Percentiles rank a stretch among this genome's conserved stretches.
Evolutionary conservation across 495 filamentous ascomycete species (phyloP).

Genomic region (Penicillium waksmanii): DNA sequence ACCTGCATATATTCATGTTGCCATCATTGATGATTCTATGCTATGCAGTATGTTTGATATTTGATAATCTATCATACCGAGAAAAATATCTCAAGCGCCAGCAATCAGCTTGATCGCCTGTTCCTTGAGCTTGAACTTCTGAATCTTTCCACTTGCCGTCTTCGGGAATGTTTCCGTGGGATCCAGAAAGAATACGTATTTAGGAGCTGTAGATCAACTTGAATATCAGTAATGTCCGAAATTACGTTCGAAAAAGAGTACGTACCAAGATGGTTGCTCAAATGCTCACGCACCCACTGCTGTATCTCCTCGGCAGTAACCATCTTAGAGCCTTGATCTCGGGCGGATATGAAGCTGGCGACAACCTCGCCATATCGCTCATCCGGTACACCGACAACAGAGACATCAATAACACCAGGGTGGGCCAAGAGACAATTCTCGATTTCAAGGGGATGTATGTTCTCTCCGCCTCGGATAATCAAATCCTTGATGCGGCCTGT

Average conservation of each 20-base stretch:
- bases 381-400: constrained; percentile 83
- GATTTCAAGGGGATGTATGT: constrained; percentile 93
- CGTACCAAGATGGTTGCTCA: constrained; percentile 77
- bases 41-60: neutral
- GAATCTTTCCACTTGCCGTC: constrained; percentile 95
- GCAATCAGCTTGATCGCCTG: constrained; percentile 54
- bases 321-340: constrained; percentile 20
- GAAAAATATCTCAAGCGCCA: neutral
- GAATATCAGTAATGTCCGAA: neutral
- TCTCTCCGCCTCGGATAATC: constrained; percentile 92
- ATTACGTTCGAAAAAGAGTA: constrained; percentile 5
- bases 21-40: neutral
- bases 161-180: constrained; percentile 72
- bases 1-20: neutral
- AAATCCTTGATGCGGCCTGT: constrained; percentile 86
- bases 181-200: constrained; percentile 80
- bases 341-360: constrained; percentile 75
- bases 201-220: constrained; percentile 61
- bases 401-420: constrained; percentile 68
- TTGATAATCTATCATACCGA: neutral
- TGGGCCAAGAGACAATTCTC: constrained; percentile 87
- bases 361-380: constrained; percentile 85
- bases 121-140: constrained; percentile 88
- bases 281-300: constrained; percentile 69
- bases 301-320: constrained; percentile 56